Base-by-base conservation (phyloP, 495 filamentous ascomycete genomes). In the Penicillium pancosmium region DNA sequence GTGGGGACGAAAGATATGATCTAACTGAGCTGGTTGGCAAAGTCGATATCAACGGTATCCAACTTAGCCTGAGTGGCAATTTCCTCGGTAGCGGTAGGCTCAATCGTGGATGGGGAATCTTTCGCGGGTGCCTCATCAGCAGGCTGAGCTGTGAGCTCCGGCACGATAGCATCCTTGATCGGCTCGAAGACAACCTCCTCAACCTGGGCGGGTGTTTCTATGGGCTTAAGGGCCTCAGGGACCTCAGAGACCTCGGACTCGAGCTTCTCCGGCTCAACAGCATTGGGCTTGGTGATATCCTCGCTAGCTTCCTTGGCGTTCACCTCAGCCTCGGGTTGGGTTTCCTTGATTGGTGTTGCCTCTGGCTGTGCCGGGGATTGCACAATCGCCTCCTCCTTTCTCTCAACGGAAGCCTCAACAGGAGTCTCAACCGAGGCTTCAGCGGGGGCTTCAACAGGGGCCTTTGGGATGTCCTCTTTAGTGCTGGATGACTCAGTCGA, bases 21-120 rank as follows among this genome's bases (percentile, higher is more conserved):
- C 50, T 65, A 73, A 56, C 65, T 66, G 52, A 74, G 57, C 51
- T 70, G 60, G 25, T 57, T 69, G 47, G 56, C 65, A 52, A 73
- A 67, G 51, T 75, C 72, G 57, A 74, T 60, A 35, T 70, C 69
- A 40, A 65, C 61, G 15, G 66, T 65, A 43, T 62, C 53, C 10
- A 64, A 50, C 52, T 70, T 62, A 16, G 43, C 27, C 57, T 61
- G 57, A 21, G 57, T 5, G n/a, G 47, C 21, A 44, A 59, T 35
- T 18, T 60, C 47, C 16, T 62, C 59, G 23, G 55, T 33, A 27
- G 46, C 38, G 18, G 46, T 36, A 23, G 48, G 7, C 13, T 57
- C 62, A n/a, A 50, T 21, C n/a, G 19, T 50, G 6, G 21, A 23
- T 15, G 7, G 5, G 2, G 47, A 50, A 9, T 44, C 57, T 10